Conservation (phyloP, 2,329 filamentous ascomycete genomes). For the Hypoxylon sp. region DNA sequence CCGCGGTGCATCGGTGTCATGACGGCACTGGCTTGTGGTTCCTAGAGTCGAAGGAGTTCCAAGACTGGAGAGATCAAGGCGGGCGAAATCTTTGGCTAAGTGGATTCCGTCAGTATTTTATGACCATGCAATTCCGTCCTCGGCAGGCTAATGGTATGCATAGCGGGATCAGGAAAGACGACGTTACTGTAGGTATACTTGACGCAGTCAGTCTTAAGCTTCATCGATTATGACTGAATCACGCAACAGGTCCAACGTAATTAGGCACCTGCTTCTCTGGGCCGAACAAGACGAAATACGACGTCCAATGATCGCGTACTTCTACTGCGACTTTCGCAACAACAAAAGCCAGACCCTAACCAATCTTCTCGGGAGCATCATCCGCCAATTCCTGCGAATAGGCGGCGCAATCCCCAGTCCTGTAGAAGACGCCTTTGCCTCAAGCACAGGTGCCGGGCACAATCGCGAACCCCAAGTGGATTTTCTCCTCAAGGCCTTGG, state of each 20-base stretch:
- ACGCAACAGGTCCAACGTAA: background rate
- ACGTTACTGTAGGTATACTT: constrained; percentile 8
- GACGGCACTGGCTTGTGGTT: constrained; percentile 20
- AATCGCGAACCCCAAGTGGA: constrained; percentile 14
- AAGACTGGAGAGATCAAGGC: constrained; percentile 12
- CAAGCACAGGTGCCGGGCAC: constrained; percentile 11
- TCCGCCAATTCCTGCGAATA: constrained; percentile 13
- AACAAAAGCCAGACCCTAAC: constrained; percentile 14
- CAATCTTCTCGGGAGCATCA: constrained; percentile 15
- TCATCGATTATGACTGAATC: background rate
- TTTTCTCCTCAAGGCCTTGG: constrained; percentile 12
- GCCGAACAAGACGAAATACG: constrained; percentile 11
- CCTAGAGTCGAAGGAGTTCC: constrained; percentile 13
- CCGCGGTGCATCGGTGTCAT: constrained; percentile 17
- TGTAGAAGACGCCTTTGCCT: constrained; percentile 6
- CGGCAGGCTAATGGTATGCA: background rate
- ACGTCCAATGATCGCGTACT: constrained; percentile 16
- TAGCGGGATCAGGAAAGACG: constrained; percentile 24
- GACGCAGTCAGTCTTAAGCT: background rate
- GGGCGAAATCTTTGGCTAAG: constrained; percentile 20
- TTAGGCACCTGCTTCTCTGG: constrained; percentile 14
- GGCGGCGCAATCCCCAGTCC: constrained; percentile 1
- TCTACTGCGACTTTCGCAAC: constrained; percentile 26
- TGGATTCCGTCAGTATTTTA: constrained; percentile 15
- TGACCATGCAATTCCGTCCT: background rate